Evolutionary conservation across 2,329 filamentous ascomycete species (phyloP).

Genomic region (Dactylellina cionopaga): DNA sequence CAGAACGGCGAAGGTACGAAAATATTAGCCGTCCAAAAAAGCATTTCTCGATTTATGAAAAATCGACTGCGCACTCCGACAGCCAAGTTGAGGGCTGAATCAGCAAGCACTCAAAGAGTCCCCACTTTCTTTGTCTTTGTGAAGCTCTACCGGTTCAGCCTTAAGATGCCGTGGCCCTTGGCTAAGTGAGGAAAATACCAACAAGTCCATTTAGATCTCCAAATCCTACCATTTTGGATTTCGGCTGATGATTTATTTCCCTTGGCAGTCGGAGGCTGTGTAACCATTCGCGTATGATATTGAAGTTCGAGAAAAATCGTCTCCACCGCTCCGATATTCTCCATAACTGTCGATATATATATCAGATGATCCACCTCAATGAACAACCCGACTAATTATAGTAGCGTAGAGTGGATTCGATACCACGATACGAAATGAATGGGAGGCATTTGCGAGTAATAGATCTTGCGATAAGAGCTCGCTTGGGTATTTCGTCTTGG

Average conservation of each 20-base stretch:
- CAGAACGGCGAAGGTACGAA: conserved; percentile 22
- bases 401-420: too few species aligned
- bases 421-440: too few species aligned
- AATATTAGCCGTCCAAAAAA: conserved; percentile 38
- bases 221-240: conserved; percentile 26
- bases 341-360: too few species aligned
- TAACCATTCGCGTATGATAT: conserved; percentile 13
- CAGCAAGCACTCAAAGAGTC: conserved; percentile 1
- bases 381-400: too few species aligned
- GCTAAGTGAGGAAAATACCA: conserved; percentile 13
- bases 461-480: too few species aligned
- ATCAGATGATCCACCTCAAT: too few species aligned
- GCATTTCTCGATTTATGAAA: conserved; percentile 9
- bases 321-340: too few species aligned
- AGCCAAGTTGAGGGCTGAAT: conserved; percentile 35
- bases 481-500: too few species aligned
- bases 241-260: background rate
- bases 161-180: conserved; percentile 26
- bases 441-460: too few species aligned
- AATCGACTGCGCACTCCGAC: background rate
- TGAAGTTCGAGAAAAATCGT: background rate
- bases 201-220: conserved; percentile 16
- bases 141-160: conserved; percentile 15
- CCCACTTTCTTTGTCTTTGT: background rate
- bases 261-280: conserved; percentile 35